Base-by-base conservation (phyloP, 2,329 filamentous ascomycete species). In the Lachnellula subtilissima region DNA sequence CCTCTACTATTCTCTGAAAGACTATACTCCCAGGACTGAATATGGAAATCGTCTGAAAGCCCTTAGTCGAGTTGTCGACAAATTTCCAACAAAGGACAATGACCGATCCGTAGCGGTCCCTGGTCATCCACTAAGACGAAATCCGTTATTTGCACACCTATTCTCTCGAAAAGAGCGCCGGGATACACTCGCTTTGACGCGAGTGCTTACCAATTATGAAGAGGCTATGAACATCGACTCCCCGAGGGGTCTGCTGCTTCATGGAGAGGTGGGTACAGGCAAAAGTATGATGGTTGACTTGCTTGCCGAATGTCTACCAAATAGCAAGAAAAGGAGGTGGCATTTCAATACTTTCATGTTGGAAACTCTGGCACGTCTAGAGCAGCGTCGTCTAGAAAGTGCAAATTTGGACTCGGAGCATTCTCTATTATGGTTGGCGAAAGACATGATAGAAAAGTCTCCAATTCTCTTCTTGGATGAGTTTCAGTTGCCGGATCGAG, bases 341-440 rank as follows among this genome's bases (percentile, higher is more conserved):
- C 89, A 93, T 68, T 94, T 91, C 72, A 91, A 90, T 69, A 91
- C 87, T 0, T 94, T 94, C 65, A 94, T 94, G 87, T 76, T 93
- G 8, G 85, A 92, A 62, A 85, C 83, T 0, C 78, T 92, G 48
- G 86, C 88, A 1, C 84, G 85, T 50, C 75, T 94, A 1, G 89
- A 93, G 64, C 74, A 78, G 12, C 78, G 54, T 12, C 50, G 54
- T 9, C 47, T 47, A 3, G 14, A 50, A 12, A 47, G 46, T 23
- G 11, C 48, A 22, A 36, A 39, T 32, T n/a, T 28, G 4, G 57
- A 71, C 52, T 59, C 64, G 32, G 83, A 91, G 55, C 84, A 91
- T 70, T 88, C 87, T 0, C 70, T 93, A 23, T 72, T 93, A 1
- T 86, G 84, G 79, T 77, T 93, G 66, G 88, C 89, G 35, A 84